Evolutionary conservation across 768 basidiomycete species (phyloP).

Genomic region (Pleurotus cornucopiae): DNA sequence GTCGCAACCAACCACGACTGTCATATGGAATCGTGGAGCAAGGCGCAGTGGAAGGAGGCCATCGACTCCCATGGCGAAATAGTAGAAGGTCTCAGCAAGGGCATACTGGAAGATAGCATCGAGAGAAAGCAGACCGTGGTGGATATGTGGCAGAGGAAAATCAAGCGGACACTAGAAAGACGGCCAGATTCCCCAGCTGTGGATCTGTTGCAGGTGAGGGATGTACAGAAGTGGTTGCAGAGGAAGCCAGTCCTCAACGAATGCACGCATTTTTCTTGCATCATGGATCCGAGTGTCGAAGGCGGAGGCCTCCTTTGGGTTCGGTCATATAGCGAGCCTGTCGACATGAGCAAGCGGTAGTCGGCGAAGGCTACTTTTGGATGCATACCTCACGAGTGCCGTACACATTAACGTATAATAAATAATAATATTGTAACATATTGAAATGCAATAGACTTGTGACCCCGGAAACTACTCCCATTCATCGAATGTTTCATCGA

Average conservation of each 20-base stretch:
- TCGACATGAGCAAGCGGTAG: conserved; percentile 12
- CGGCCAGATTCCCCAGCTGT: conserved; percentile 5
- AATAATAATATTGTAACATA: background rate
- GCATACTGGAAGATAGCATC: conserved; percentile 28
- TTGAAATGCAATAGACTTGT: background rate
- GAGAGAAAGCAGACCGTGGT: conserved; percentile 25
- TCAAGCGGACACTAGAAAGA: background rate
- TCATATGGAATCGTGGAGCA: conserved; percentile 20
- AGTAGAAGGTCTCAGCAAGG: conserved; percentile 11
- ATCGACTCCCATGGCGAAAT: conserved; percentile 11
- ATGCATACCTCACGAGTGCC: too few relatives aligned
- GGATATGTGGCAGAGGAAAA: conserved; percentile 14
- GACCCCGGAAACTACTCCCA: background rate
- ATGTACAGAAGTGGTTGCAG: conserved; percentile 27
- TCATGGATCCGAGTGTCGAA: conserved; percentile 31
- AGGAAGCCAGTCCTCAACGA: conserved; percentile 30
- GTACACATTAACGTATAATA: too few relatives aligned
- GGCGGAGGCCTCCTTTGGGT: conserved; percentile 34
- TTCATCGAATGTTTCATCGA: background rate
- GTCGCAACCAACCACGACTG: conserved; percentile 33
- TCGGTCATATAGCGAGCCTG: conserved; percentile 18
- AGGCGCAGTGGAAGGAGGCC: conserved; percentile 16
- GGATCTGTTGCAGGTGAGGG: conserved; percentile 6
- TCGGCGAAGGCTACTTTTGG: too few relatives aligned
- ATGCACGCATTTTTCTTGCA: conserved; percentile 32